phyloP scores from a whole-genome alignment of 2,329 filamentous ascomycete genomes.

The Paecilomyces sp. region DNA sequence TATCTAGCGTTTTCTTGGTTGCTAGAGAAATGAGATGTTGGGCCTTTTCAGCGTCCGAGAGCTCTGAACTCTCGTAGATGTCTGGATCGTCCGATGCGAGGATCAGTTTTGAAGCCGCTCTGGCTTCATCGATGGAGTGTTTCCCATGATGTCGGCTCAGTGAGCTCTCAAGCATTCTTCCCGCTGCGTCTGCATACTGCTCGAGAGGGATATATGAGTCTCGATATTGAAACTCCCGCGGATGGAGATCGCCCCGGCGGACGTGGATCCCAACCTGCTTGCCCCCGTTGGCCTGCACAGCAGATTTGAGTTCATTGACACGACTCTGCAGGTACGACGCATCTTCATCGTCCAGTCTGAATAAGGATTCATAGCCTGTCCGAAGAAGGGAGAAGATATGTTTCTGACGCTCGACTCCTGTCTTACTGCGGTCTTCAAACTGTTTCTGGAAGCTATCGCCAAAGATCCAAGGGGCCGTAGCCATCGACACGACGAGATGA shows the following conservation, averaged over 20 bases:
- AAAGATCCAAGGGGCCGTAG: slow-evolving; percentile 60
- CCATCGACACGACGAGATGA: slow-evolving; percentile 66
- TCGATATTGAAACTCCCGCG: slow-evolving; percentile 68
- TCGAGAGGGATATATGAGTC: slow-evolving; percentile 71
- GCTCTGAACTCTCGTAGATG: slow-evolving; percentile 60
- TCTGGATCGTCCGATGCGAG: slow-evolving; percentile 77
- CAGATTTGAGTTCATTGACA: slow-evolving; percentile 47
- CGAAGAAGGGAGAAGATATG: slow-evolving; percentile 63
- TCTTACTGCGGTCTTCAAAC: slow-evolving; percentile 45
- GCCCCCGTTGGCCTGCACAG: slow-evolving; percentile 40
- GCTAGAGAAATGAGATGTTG: slow-evolving; percentile 73
- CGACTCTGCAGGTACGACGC: slow-evolving; percentile 57
- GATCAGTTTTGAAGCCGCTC: slow-evolving; percentile 38
- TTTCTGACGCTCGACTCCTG: slow-evolving; percentile 46
- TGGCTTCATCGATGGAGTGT: slow-evolving; percentile 38
- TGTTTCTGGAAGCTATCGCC: slow-evolving; percentile 51
- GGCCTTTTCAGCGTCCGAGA: slow-evolving; percentile 50
- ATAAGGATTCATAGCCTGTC: slow-evolving; percentile 65
- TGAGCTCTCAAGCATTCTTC: slow-evolving; percentile 46
- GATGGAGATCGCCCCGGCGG: slow-evolving; percentile 71
- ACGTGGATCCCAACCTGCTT: slow-evolving; percentile 66
- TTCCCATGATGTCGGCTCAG: slow-evolving; percentile 11
- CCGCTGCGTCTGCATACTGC: slow-evolving; percentile 56
- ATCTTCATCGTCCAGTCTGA: slow-evolving; percentile 61
- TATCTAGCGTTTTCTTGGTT: slow-evolving; percentile 57